Base-by-base conservation (phyloP, 2,329 filamentous ascomycete species). In the Apiospora aurea region DNA sequence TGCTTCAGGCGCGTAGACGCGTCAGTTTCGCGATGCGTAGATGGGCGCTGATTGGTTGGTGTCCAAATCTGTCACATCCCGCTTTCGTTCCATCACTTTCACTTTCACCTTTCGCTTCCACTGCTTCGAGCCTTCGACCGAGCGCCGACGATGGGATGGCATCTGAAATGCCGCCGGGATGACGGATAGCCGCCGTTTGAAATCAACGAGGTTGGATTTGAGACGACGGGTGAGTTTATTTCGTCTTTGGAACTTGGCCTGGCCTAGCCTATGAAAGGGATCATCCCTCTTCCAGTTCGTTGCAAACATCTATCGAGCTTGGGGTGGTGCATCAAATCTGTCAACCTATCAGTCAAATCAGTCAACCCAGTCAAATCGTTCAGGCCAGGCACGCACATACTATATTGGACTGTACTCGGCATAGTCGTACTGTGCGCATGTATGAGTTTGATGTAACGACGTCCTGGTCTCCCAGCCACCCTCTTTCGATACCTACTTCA, bases 191-290 rank as follows among this genome's bases (percentile, higher is more conserved):
- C 57, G 57, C 57, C 57, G 57, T 64, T 64, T 10, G 34, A n/a
- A 64, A 64, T 64, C 57, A 41, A 64, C 34, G 57, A 64, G 34
- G 57, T 41, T 64, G 57, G 57, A 64, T 41, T 61, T 61, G 57
- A 64, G 57, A 64, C 34, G 57, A 64, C 5, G 10, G 57, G 41
- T 41, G 34, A 64, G 57, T n/a, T 41, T 64, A 64, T 64, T 41
- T 41, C 34, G 34, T 64, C 10, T 4, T 29, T 64, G 5, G 57
- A 61, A 29, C 53, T 61, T 38, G 53, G n/a, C 34, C 16, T 61
- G 53, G 29, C 53, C 29, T 61, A 38, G 29, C 53, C 29, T 61
- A 38, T 61, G 53, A 29, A 61, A 38, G 29, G 57, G 57, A 64
- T 64, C 3, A 64, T 41, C 57, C 29, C 38, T 64, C 57, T 41